Base-by-base conservation (phyloP, 805 yeast genomes). In the Tetrapisispora iriomotensis region DNA sequence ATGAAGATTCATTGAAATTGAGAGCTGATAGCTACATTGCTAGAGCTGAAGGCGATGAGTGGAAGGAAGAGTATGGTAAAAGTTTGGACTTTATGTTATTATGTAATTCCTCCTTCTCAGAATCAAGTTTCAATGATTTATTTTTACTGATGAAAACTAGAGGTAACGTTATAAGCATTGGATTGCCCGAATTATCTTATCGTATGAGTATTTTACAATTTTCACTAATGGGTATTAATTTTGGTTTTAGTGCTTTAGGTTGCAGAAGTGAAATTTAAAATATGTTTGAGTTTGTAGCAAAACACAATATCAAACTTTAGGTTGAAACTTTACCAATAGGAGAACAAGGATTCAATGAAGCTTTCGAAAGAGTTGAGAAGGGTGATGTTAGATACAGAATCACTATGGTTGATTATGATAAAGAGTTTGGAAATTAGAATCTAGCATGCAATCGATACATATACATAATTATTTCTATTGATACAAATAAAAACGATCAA, bases 11-110 rank as follows among this genome's bases (percentile, higher is more conserved):
- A n/a, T 8, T 56, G 19, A 51, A 64, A 41, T 61, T 75, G 54
- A 80, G 81, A 40, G 79, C 78, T 22, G 69, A 69, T 43, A 64
- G 61, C 12, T 74, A 65, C 50, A 51, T 76, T 47, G 78, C 83
- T 26, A 76, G 81, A 6, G 61, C 58, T 27, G 78, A 71, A 47
- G 54, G 68, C 49, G 42, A 58, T 50, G 56, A 65, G 37, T 74
- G 77, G 74, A 46, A 47, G 8, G 41, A 31, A 6, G 48, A 56
- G 27, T 48, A 57, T 28, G 46, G 41, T 9, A 66, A 63, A 44
- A 48, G 51, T 6, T 63, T 73, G 34, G 77, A 75, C 54, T 51
- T 72, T 19, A 54, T 74, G 30, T 61, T 75, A 28, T 65, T 68
- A 47, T 70, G 77, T 59, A 76, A 74, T 27, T 54, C 67, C 18